These are phyloP conservation scores for Sanghuangporus weigelae DNA, from an alignment of 1,284 basidiomycete genomes.

Conservation along the genomic window DNA sequence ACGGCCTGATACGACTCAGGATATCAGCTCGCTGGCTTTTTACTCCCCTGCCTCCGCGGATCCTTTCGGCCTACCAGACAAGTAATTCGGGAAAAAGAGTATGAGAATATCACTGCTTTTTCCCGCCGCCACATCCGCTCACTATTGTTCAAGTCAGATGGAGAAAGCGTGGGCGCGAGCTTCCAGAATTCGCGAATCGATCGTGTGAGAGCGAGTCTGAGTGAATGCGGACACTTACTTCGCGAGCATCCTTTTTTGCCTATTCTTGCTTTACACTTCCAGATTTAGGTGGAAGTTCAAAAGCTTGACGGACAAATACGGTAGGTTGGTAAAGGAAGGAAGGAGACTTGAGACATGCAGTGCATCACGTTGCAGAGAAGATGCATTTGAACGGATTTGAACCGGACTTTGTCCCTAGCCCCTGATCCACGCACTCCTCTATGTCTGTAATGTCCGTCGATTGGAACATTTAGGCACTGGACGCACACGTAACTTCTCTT, in stretches of 20 bases:
- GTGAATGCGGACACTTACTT: neutral
- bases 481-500: neutral
- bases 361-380: neutral
- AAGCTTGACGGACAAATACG: slow-evolving; percentile 7
- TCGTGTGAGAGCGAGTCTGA: neutral
- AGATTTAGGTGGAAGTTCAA: neutral
- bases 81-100: neutral
- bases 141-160: slow-evolving; percentile 13
- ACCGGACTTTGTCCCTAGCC: neutral
- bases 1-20: neutral
- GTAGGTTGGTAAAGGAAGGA: slow-evolving; percentile 1
- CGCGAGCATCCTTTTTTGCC: neutral
- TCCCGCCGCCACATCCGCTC: neutral
- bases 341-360: neutral
- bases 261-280: neutral
- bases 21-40: neutral
- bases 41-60: neutral
- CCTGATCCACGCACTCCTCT: slow-evolving; percentile 7
- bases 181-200: neutral
- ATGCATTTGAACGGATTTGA: neutral
- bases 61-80: neutral
- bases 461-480: neutral
- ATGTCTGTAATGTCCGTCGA: neutral
- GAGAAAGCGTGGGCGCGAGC: neutral
- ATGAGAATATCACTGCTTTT: too few species aligned